Percentiles rank a stretch among this genome's conserved stretches.
Evolutionary conservation across 2,329 filamentous ascomycete genomes (phyloP).

Genomic region (Cadophora luteo-olivacea): DNA sequence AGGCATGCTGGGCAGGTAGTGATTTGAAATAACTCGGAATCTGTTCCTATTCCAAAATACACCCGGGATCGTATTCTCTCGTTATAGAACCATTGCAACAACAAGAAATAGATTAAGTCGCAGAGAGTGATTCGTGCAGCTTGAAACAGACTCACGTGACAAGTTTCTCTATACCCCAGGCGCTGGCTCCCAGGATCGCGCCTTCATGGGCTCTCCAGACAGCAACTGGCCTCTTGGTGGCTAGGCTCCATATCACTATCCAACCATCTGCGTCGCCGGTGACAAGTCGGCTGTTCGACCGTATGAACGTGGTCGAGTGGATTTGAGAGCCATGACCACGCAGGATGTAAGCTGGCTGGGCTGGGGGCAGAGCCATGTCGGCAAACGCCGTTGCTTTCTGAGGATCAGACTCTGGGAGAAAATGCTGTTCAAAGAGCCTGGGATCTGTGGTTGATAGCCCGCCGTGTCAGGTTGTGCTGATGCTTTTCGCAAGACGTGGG

Average conservation of each 20-base stretch:
- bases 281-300: slow-evolving; percentile 75
- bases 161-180: slow-evolving; percentile 74
- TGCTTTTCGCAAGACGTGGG: neutral
- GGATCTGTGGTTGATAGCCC: slow-evolving; percentile 18
- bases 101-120: slow-evolving; percentile 13
- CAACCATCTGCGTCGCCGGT: slow-evolving; percentile 92
- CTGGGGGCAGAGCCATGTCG: slow-evolving; percentile 37
- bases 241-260: slow-evolving; percentile 84
- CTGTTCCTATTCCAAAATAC: neutral
- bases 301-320: slow-evolving; percentile 77
- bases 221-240: slow-evolving; percentile 78
- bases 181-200: slow-evolving; percentile 75
- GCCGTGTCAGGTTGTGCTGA: slow-evolving; percentile 10
- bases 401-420: slow-evolving; percentile 8
- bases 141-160: slow-evolving; percentile 72
- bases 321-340: slow-evolving; percentile 85
- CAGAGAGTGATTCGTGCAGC: slow-evolving; percentile 15
- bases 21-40: neutral
- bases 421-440: neutral
- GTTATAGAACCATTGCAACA: slow-evolving; percentile 4
- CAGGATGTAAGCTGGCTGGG: slow-evolving; percentile 63
- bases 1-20: neutral
- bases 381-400: slow-evolving; percentile 6
- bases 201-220: slow-evolving; percentile 88
- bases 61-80: neutral